A percentile compares a stretch with the other conserved stretches of the same genome.
Evolutionary conservation across 176 grass and related monocot genomes (phyloP).

Genomic region (Melocanna baccifera): DNA sequence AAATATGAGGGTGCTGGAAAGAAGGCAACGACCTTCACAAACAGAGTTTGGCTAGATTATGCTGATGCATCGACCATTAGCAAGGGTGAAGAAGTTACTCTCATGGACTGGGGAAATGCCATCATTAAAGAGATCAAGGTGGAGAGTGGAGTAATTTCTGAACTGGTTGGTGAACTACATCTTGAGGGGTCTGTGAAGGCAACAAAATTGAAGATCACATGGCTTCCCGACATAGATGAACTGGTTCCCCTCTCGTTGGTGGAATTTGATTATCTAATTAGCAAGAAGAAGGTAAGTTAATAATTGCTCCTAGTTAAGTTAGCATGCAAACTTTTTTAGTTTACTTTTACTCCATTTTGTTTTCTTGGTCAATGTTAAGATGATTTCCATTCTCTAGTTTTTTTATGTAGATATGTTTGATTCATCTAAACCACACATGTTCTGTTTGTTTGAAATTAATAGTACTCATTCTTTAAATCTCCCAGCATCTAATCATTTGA

Average conservation of each 20-base stretch:
- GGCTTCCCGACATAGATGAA: conserved; percentile 80
- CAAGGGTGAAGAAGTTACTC: conserved; percentile 74
- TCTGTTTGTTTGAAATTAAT: not conserved
- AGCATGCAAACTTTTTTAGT: not conserved
- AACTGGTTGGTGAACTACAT: conserved; percentile 69
- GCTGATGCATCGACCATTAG: conserved; percentile 61
- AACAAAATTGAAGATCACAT: conserved; percentile 86
- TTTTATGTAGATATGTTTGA: not conserved
- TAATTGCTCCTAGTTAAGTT: not conserved
- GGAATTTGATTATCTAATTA: conserved; percentile 83
- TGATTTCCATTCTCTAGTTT: not conserved
- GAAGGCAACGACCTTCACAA: conserved; percentile 75
- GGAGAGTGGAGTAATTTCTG: conserved; percentile 53
- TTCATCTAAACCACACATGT: not conserved
- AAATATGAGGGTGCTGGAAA: conserved; percentile 75
- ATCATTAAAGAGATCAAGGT: conserved; percentile 77
- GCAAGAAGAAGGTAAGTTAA: conserved; percentile 73
- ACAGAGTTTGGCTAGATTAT: conserved; percentile 78
- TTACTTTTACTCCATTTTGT: not conserved
- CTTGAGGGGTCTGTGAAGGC: conserved; percentile 83
- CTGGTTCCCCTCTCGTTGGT: conserved; percentile 66
- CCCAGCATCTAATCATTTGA: not conserved
- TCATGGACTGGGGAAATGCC: conserved; percentile 96
- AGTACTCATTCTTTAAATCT: not conserved
- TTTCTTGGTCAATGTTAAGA: not conserved